A percentile compares a stretch with the other conserved stretches of the same genome.
Evolutionary conservation across 345 rosid species (phyloP).

Genomic region (Xanthoceras sorbifolium): DNA sequence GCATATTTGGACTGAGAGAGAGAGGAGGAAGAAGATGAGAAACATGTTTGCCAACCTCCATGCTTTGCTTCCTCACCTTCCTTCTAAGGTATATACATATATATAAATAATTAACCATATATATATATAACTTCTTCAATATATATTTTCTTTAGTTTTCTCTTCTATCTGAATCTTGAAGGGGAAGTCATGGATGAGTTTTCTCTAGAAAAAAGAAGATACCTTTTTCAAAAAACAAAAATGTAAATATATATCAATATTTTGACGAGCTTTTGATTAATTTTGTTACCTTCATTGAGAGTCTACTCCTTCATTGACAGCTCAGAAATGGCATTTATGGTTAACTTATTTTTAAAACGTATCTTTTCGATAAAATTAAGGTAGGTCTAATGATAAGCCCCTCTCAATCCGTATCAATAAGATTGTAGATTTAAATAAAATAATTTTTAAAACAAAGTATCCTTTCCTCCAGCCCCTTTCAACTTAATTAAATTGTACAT

Average conservation of each 20-base stretch:
- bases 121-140: background rate
- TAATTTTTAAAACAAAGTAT: no score
- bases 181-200: background rate
- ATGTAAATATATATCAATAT: no score
- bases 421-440: no score
- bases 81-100: slow-evolving; percentile 58
- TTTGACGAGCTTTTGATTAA: no score
- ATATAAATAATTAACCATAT: background rate
- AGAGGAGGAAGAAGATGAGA: slow-evolving; percentile 83
- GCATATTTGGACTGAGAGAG: slow-evolving; percentile 80
- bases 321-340: no score
- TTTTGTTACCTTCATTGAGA: no score
- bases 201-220: background rate
- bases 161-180: background rate
- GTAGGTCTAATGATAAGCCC: background rate
- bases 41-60: slow-evolving; percentile 70
- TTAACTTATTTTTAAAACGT: no score
- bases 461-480: no score
- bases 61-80: slow-evolving; percentile 75
- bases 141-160: background rate
- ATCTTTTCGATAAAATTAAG: no score
- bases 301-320: no score
- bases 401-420: no score
- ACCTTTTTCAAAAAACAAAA: background rate
- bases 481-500: no score